These are phyloP conservation scores for Cronartium ribicola DNA, from an alignment of 1,284 basidiomycete species.

Conservation along the genomic window DNA sequence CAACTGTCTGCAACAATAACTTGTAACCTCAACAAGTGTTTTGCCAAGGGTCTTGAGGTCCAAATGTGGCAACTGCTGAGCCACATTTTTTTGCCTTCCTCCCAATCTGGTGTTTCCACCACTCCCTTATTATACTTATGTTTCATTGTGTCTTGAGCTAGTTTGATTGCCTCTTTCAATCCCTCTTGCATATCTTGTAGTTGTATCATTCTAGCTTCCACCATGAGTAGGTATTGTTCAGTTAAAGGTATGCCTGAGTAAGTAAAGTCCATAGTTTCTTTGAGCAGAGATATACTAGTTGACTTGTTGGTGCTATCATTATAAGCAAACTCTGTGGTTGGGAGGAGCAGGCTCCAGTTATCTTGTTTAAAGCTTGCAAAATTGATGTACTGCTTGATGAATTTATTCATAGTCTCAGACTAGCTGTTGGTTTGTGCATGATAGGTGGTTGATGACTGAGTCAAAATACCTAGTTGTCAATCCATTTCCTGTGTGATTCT, in stretches of 20 bases:
- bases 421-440: too few relatives aligned
- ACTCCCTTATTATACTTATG: not conserved
- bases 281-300: not conserved
- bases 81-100: not conserved
- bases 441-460: not conserved
- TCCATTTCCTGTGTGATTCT: not conserved
- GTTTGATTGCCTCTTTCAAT: not conserved
- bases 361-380: too few relatives aligned
- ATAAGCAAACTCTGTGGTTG: too few relatives aligned
- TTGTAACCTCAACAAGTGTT: too few relatives aligned
- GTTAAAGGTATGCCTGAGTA: not conserved
- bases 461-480: not conserved
- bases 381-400: too few relatives aligned
- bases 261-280: not conserved
- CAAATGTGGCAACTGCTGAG: not conserved
- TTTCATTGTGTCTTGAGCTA: conserved; percentile 13
- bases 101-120: not conserved
- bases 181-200: not conserved
- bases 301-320: too few relatives aligned
- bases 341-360: too few relatives aligned
- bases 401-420: too few relatives aligned
- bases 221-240: conserved; percentile 1
- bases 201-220: not conserved
- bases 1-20: too few relatives aligned
- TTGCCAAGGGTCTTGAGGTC: not conserved